Percentiles rank a stretch among this genome's conserved stretches.
Conservation (phyloP, 1,284 basidiomycete genomes). For the Tremellales sp. region DNA sequence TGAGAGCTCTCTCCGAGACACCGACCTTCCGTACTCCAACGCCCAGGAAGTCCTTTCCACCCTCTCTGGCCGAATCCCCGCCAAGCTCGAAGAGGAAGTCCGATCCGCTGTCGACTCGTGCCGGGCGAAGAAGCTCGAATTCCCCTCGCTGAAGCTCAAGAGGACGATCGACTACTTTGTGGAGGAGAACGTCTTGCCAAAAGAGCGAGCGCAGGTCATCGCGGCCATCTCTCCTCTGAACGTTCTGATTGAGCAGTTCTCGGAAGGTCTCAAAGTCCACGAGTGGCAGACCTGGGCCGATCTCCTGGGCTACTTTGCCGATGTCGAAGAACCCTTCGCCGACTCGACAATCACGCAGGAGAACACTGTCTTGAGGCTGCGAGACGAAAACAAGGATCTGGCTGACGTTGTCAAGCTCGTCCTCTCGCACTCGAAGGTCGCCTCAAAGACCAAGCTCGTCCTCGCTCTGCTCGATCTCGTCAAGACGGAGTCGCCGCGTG, state of each 20-base stretch:
- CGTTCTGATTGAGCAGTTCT: slow-evolving; percentile 76
- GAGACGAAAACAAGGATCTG: slow-evolving; percentile 89
- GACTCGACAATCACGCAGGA: slow-evolving; percentile 72
- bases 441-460: slow-evolving; percentile 86
- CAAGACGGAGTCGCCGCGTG: slow-evolving; percentile 71
- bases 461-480: slow-evolving; percentile 82
- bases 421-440: slow-evolving; percentile 91
- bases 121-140: slow-evolving; percentile 71
- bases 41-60: slow-evolving; percentile 78
- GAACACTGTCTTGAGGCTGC: slow-evolving; percentile 81
- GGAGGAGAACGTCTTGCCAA: slow-evolving; percentile 71
- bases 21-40: slow-evolving; percentile 87
- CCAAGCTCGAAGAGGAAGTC: slow-evolving; percentile 83
- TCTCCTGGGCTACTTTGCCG: slow-evolving; percentile 48
- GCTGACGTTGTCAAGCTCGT: slow-evolving; percentile 85
- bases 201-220: slow-evolving; percentile 74
- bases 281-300: slow-evolving; percentile 58
- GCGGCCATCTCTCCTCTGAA: slow-evolving; percentile 67
- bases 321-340: slow-evolving; percentile 88
- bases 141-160: slow-evolving; percentile 62
- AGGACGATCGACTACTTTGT: slow-evolving; percentile 71
- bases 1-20: slow-evolving; percentile 56
- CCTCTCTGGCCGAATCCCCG: slow-evolving; percentile 88
- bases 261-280: slow-evolving; percentile 79
- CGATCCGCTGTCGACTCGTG: slow-evolving; percentile 73